These are phyloP conservation scores for Hyparrhenia diplandra DNA, from an alignment of 176 grass and related monocot species.

Conservation along the genomic window DNA sequence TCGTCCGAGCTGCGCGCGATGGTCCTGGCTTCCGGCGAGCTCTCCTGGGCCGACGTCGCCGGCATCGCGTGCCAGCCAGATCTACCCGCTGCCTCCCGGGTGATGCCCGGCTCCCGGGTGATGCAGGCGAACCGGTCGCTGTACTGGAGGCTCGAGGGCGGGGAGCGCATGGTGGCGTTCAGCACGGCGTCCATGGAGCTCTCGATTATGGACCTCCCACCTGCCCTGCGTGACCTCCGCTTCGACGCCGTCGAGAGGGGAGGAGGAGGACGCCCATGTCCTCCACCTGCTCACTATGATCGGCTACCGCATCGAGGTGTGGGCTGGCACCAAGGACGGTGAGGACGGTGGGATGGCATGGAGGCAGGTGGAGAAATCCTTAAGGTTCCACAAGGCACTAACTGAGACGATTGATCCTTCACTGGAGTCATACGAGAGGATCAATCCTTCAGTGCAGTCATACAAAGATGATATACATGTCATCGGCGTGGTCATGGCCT, in stretches of 20 bases:
- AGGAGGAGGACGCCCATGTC: not conserved
- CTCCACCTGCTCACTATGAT: conserved; percentile 42
- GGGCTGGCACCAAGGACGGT: not conserved
- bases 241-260: conserved; percentile 23
- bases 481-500: conserved; percentile 25
- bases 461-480: not conserved
- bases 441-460: not conserved
- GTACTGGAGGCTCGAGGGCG: conserved; percentile 35
- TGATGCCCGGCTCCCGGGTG: conserved; percentile 14
- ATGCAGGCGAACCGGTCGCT: conserved; percentile 38
- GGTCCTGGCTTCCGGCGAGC: conserved; percentile 13
- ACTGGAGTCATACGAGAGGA: no score
- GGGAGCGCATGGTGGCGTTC: conserved; percentile 18
- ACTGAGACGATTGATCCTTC: not conserved
- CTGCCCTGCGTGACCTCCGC: conserved; percentile 11
- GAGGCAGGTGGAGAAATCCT: conserved; percentile 30
- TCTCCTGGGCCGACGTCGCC: conserved; percentile 24
- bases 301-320: conserved; percentile 32
- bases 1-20: conserved; percentile 5
- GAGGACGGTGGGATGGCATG: not conserved
- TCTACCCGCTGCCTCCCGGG: not conserved
- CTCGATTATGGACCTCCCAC: conserved; percentile 25
- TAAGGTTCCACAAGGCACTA: conserved; percentile 26
- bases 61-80: not conserved
- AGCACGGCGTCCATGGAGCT: conserved; percentile 14